Base-by-base conservation (phyloP, 495 filamentous ascomycete species). In the Beverwykella pulmonaria region DNA sequence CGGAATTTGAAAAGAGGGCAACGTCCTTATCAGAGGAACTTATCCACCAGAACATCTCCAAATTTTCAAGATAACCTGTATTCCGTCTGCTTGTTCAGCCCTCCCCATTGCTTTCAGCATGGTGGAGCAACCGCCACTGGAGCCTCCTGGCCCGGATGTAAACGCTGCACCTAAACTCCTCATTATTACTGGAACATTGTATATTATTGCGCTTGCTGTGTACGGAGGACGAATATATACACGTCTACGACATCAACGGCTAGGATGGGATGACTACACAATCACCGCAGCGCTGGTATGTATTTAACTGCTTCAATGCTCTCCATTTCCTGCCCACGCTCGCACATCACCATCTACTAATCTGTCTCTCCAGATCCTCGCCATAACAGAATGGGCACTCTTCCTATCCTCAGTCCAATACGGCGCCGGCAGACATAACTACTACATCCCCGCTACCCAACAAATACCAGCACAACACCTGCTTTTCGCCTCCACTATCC, bases 361-460 rank as follows among this genome's bases (percentile, higher is more conserved):
- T 44, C 5, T 6, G 15, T 20, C 34, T 30, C 15, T 27, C 15
- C 36, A 70, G 67, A n/a, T 55, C 0, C 20, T 62, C 25, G 61
- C 55, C 17, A 23, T 61, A 1, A 25, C 54, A 41, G 52, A 68
- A 50, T 74, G 68, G 49, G 44, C 48, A 41, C 48, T 75, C 5
- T 47, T 73, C 20, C 23, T 58, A 23, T 50, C 67, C 8, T 50
- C 63, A 0, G 39, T 60, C 20, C 25, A 48, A n/a, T 63, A 75
- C 55, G 74, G 74, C 59, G 48, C 73, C 9, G 73, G 73, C 14
- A 69, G 71, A 23, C 75, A 75, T 57, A 75, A 73, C 55, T 58
- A 34, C 69, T 74, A 72, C 62, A 46, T 76, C 23, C 14, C 49
- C 9, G 25, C 55, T 1, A 27, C 47, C 1, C 47, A 66, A 5